Evolutionary conservation across 208 protist species (phyloP), one percentile per base, ranked within the genome.

Genomic region (Herpetomonas samuelpessoai): DNA sequence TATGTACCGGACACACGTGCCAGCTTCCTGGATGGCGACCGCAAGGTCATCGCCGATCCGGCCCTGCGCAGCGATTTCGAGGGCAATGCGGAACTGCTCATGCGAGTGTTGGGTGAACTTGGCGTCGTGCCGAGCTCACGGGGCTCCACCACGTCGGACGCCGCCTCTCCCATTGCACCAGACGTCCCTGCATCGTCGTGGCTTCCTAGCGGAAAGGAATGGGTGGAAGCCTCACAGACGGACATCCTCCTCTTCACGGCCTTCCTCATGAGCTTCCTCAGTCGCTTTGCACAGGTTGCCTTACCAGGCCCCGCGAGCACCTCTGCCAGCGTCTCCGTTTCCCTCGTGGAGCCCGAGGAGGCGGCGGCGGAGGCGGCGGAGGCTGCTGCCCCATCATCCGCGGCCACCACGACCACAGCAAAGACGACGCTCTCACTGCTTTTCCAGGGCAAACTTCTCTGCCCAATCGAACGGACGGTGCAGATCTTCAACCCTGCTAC

Each of bases 381-480:
- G 44, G 16, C 10, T 9, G 16, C 4, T 9, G 16, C 4, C 18
- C 4, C 18, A 19, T 24, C 10, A 3, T 3, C 10, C 4, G 9
- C 44, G 4, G 44, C 44, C 44, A 19, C 44, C 44, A 24, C 44
- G 16, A 7, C 18, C 44, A 19, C 18, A 9, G 44, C 44, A 19
- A 48, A 9, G 44, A 19, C 22, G 44, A 22, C 9, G 44, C 16
- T 19, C 65, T 74, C 92, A 25, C 68, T 98, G 18, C 44, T 71
- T 14, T 93, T 98, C 47, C 64, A 84, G 31, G 91, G 93, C 19
- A 81, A 81, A 55, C 68, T 97, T 28, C 84, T 95, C 21, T 76
- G 88, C 19, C 53, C 62, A 9, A 79, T 96, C 38, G 75, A 70
- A 7, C 87, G 90, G 57, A 58, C 70, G 0, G 57, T 98, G 38